Conservation (phyloP, 176 grass and related monocot genomes). For the Juncus effusus region DNA sequence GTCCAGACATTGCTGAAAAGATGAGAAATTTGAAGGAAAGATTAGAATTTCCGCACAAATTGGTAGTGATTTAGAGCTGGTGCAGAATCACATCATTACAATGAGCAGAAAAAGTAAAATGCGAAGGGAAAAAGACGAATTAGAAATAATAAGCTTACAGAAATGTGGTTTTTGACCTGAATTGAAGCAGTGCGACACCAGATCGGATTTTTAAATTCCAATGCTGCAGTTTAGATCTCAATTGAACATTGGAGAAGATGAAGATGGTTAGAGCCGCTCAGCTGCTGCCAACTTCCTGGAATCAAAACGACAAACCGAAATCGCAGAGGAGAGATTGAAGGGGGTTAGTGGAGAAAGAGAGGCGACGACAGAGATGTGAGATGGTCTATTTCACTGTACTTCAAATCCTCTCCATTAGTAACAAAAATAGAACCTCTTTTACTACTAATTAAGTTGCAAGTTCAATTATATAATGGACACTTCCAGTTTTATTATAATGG, state of each 20-base stretch:
- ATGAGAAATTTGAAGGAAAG: not conserved
- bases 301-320: conserved; percentile 3
- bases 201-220: conserved; percentile 7
- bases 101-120: conserved; percentile 15
- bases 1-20: conserved; percentile 28
- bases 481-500: too few species aligned
- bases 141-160: not conserved
- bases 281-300: not conserved
- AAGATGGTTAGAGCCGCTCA: not conserved
- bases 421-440: too few species aligned
- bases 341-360: not conserved
- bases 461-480: too few species aligned
- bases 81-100: not conserved
- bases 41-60: not conserved
- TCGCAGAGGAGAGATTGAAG: not conserved
- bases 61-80: not conserved
- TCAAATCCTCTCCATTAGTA: too few species aligned
- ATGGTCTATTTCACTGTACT: too few species aligned
- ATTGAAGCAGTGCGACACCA: not conserved
- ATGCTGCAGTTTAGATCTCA: conserved; percentile 18
- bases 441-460: too few species aligned
- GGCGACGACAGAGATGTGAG: not conserved
- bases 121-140: not conserved
- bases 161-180: not conserved
- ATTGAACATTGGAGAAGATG: conserved; percentile 1